Conservation (phyloP, 2,329 filamentous ascomycete species). For the Trichoderma sp. region DNA sequence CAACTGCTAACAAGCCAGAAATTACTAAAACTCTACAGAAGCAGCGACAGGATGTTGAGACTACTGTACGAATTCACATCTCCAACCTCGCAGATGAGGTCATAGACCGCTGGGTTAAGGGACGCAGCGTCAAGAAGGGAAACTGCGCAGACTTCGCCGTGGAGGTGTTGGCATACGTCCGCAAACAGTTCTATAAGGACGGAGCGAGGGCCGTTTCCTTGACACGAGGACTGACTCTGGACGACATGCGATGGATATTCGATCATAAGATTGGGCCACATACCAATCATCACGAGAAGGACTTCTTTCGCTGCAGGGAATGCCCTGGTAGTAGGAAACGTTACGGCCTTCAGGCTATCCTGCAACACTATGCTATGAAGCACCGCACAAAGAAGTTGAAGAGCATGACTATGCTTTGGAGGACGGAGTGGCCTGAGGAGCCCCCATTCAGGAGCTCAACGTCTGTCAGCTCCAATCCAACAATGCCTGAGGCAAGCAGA, state of each 20-base stretch:
- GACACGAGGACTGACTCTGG: conserved; percentile 65
- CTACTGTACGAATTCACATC: conserved; percentile 63
- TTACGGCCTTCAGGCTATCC: conserved; percentile 73
- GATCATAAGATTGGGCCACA: conserved; percentile 71
- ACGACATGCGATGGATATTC: conserved; percentile 85
- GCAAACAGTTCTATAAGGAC: conserved; percentile 63
- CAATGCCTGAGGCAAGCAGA: too few species aligned
- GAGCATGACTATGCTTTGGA: conserved; percentile 74
- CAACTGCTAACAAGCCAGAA: neutral
- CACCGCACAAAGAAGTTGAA: conserved; percentile 72
- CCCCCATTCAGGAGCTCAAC: conserved; percentile 59
- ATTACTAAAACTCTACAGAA: neutral
- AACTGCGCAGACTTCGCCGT: conserved; percentile 67
- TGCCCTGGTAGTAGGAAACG: conserved; percentile 65
- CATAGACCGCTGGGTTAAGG: conserved; percentile 65
- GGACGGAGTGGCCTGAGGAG: conserved; percentile 73
- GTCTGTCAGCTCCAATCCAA: conserved; percentile 30
- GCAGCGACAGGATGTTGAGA: conserved; percentile 69
- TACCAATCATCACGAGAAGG: conserved; percentile 64
- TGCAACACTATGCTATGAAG: conserved; percentile 82
- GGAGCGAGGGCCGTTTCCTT: conserved; percentile 48
- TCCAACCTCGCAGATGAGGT: conserved; percentile 67
- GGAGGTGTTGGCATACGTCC: conserved; percentile 66
- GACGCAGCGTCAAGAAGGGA: conserved; percentile 60
- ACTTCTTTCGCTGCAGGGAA: conserved; percentile 72